Percentiles rank a stretch among this genome's conserved stretches.
Evolutionary conservation across 768 basidiomycete species (phyloP).

Genomic region (Lactifluus hygrophoroides): DNA sequence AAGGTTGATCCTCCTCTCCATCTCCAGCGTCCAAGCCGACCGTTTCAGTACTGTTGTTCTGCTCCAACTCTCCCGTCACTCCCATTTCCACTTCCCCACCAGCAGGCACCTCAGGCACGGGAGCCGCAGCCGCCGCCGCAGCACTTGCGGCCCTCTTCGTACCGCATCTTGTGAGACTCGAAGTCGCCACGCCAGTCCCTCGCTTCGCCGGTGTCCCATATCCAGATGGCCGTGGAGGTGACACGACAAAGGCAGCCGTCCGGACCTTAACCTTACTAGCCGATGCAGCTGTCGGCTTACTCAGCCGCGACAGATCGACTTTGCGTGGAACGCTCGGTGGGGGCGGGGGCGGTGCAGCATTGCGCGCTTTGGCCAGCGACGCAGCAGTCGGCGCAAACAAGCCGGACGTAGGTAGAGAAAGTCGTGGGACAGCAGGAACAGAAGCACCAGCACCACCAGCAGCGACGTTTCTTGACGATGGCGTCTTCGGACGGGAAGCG

Average conservation of each 20-base stretch:
- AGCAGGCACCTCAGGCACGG: slow-evolving; percentile 23
- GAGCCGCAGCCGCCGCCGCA: slow-evolving; percentile 19
- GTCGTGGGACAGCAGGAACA: neutral
- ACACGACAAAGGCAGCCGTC: slow-evolving; percentile 20
- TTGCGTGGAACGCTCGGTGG: slow-evolving; percentile 45
- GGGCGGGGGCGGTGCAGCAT: slow-evolving; percentile 41
- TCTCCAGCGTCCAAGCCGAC: neutral
- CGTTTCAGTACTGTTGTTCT: neutral
- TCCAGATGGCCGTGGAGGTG: slow-evolving; percentile 22
- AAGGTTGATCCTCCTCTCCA: slow-evolving; percentile 22
- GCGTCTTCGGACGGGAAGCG: slow-evolving; percentile 25
- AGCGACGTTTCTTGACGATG: slow-evolving; percentile 15
- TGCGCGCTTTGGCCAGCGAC: slow-evolving; percentile 63
- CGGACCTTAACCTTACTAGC: slow-evolving; percentile 57
- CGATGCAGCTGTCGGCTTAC: slow-evolving; percentile 78
- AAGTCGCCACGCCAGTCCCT: slow-evolving; percentile 2
- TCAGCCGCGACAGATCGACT: slow-evolving; percentile 51
- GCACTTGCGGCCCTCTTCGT: slow-evolving; percentile 22
- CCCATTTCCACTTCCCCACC: neutral
- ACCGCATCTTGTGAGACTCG: slow-evolving; percentile 23
- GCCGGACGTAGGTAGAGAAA: slow-evolving; percentile 40
- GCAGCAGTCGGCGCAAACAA: slow-evolving; percentile 79
- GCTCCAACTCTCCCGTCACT: neutral
- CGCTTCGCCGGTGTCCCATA: slow-evolving; percentile 25
- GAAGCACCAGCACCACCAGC: neutral